phyloP scores from a whole-genome alignment of 768 basidiomycete genomes.

The Naematelia encephala region DNA sequence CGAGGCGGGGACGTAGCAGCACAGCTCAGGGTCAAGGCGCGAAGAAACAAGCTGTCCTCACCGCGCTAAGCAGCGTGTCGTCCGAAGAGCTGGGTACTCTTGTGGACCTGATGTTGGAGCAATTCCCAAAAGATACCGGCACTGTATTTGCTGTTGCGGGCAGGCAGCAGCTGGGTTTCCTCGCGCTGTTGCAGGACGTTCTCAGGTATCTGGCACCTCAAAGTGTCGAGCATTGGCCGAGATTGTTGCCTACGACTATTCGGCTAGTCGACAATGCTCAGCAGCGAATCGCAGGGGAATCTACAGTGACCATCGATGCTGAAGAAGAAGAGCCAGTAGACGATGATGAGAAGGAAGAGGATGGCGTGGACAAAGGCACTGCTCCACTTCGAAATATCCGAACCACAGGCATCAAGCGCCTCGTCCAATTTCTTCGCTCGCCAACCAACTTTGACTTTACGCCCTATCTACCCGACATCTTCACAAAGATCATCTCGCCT shows the following conservation, averaged over 20 bases:
- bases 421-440: constrained; percentile 81
- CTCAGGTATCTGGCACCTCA: constrained; percentile 75
- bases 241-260: constrained; percentile 66
- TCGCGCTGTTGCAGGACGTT: constrained; percentile 79
- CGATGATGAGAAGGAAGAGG: constrained; percentile 50
- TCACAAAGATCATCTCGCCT: constrained; percentile 72
- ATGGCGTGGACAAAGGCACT: constrained; percentile 46
- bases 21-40: constrained; percentile 62
- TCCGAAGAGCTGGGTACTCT: constrained; percentile 71
- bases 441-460: constrained; percentile 71
- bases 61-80: constrained; percentile 65
- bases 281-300: constrained; percentile 51
- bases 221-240: constrained; percentile 67
- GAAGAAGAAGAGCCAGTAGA: constrained; percentile 19
- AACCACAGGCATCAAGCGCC: constrained; percentile 76
- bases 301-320: constrained; percentile 6
- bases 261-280: constrained; percentile 68
- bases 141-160: constrained; percentile 25
- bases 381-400: constrained; percentile 63
- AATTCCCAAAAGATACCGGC: constrained; percentile 52
- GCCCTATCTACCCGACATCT: constrained; percentile 66
- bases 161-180: constrained; percentile 72
- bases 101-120: constrained; percentile 81
- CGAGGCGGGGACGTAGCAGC: constrained; percentile 63
- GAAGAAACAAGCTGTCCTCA: constrained; percentile 70